A percentile compares a stretch with the other conserved stretches of the same genome.
Evolutionary conservation across 148 eudicot species (phyloP).

Genomic region (Rhododendron mucronatum): DNA sequence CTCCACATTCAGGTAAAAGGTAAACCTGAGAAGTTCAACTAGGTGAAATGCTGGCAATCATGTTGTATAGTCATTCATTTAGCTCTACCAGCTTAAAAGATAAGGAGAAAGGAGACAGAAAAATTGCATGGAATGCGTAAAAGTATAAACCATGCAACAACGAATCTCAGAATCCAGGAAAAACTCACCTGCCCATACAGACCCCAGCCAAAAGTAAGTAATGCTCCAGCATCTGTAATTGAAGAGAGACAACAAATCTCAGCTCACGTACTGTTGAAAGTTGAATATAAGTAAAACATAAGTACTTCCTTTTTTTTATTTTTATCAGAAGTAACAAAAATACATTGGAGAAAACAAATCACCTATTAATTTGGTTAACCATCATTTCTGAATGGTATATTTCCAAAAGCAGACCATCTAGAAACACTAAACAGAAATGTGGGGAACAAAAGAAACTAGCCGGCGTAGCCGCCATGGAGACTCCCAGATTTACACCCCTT

Average conservation of each 20-base stretch:
- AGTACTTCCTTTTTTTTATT: too few species aligned
- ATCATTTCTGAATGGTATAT: background rate
- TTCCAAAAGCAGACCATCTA: too few species aligned
- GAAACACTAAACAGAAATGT: background rate
- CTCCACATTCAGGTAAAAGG: background rate
- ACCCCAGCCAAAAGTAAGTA: conserved; percentile 97
- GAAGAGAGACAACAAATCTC: conserved; percentile 5
- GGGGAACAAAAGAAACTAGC: background rate
- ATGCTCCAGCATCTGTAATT: conserved; percentile 82
- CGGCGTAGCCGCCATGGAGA: background rate
- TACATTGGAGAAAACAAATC: background rate
- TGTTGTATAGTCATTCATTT: too few species aligned
- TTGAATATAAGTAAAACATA: background rate
- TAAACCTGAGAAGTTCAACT: background rate
- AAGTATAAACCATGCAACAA: background rate
- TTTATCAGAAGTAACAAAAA: background rate
- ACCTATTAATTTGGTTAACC: background rate
- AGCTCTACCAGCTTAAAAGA: background rate
- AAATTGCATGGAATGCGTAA: background rate
- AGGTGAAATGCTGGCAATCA: background rate
- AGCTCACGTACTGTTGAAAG: background rate
- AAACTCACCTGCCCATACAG: conserved; percentile 85
- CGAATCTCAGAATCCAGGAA: background rate
- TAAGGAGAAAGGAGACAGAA: background rate
- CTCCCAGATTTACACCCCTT: background rate